Percentiles rank a stretch among this genome's conserved stretches.
Conservation (phyloP, 2,329 filamentous ascomycete genomes). For the Epichloe brachyelytri region DNA sequence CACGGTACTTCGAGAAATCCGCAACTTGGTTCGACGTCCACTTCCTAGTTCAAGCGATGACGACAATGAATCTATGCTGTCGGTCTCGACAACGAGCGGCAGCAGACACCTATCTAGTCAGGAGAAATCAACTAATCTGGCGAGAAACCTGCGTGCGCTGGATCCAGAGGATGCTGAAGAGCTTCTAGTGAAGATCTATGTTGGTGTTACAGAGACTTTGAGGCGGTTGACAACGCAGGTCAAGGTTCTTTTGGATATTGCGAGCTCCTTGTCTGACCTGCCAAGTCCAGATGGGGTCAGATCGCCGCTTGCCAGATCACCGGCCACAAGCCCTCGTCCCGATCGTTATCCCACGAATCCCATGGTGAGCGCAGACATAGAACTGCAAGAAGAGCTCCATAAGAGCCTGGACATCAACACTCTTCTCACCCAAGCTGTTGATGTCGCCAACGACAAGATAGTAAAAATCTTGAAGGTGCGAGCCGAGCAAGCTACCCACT, state of each 20-base stretch:
- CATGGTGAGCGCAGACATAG: slow-evolving; percentile 20
- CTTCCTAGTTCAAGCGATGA: slow-evolving; percentile 90
- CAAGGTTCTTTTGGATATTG: slow-evolving; percentile 89
- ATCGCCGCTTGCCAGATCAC: slow-evolving; percentile 37
- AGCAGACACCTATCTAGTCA: slow-evolving; percentile 61
- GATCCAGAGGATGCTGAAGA: slow-evolving; percentile 76
- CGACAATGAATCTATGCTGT: slow-evolving; percentile 81
- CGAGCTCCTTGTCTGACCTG: slow-evolving; percentile 52
- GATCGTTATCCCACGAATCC: slow-evolving; percentile 15
- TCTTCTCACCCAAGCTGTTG: slow-evolving; percentile 66
- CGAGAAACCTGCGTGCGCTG: slow-evolving; percentile 73
- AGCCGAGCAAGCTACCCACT: slow-evolving; percentile 55
- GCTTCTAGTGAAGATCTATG: slow-evolving; percentile 71
- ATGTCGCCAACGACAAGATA: slow-evolving; percentile 66
- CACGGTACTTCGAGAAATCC: slow-evolving; percentile 72
- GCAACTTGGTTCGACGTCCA: slow-evolving; percentile 68
- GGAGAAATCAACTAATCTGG: slow-evolving; percentile 79
- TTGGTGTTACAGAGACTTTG: slow-evolving; percentile 75
- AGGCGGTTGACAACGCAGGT: slow-evolving; percentile 79
- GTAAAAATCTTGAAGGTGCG: slow-evolving; percentile 66
- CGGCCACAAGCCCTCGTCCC: slow-evolving; percentile 37
- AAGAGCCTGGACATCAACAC: slow-evolving; percentile 65
- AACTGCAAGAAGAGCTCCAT: slow-evolving; percentile 62
- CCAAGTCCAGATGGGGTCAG: slow-evolving; percentile 26
- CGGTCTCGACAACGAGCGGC: slow-evolving; percentile 61